These are phyloP conservation scores for Erigeron canadensis DNA, from an alignment of 129 eudicot species.

Conservation along the genomic window DNA sequence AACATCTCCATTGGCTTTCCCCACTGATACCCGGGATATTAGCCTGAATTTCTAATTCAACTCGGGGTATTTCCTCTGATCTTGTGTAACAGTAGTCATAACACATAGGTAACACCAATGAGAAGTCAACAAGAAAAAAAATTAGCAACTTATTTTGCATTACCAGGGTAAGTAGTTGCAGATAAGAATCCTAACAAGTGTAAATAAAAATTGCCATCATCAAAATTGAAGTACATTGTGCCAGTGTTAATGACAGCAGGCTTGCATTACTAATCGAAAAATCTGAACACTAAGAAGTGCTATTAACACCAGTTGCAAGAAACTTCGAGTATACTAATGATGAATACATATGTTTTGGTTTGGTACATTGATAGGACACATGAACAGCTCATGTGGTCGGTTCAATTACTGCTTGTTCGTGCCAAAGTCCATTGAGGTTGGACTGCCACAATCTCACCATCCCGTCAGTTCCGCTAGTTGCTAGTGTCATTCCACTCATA, in stretches of 20 bases:
- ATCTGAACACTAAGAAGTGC: constrained; percentile 10
- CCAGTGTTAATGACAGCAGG: not conserved
- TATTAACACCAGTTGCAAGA: constrained; percentile 10
- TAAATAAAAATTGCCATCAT: not conserved
- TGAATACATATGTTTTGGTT: constrained; percentile 18
- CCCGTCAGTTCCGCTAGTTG: constrained; percentile 71
- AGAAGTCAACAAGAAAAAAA: not conserved
- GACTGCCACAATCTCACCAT: constrained; percentile 87
- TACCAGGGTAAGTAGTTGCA: constrained; percentile 17
- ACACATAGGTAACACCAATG: not conserved
- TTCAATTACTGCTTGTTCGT: constrained; percentile 67
- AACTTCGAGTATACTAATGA: constrained; percentile 4
- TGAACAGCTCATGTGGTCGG: constrained; percentile 37
- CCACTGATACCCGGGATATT: constrained; percentile 41
- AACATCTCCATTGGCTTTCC: constrained; percentile 71
- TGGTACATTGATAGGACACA: constrained; percentile 4
- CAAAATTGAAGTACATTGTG: constrained; percentile 12
- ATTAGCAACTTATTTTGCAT: constrained; percentile 8
- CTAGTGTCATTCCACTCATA: constrained; percentile 98
- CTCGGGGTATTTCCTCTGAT: constrained; percentile 36
- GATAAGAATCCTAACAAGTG: constrained; percentile 5
- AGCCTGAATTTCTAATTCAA: constrained; percentile 53
- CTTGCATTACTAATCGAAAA: constrained; percentile 12
- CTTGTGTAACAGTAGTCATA: not conserved
- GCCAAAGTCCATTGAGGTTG: constrained; percentile 82